Evolutionary conservation across 306 rosid species (phyloP).

Genomic region (Rubus idaeus): DNA sequence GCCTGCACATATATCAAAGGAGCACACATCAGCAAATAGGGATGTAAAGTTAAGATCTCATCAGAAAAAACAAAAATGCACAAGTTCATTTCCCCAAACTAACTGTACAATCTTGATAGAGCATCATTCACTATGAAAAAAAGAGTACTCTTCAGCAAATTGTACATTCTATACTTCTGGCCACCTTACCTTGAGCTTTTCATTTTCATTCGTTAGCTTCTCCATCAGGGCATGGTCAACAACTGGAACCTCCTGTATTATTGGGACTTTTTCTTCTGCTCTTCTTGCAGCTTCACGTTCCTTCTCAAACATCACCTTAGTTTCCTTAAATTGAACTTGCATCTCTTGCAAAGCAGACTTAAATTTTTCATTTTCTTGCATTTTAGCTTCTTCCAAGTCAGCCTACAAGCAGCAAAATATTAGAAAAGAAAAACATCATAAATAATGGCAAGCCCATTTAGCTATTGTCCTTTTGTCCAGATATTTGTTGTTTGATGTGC

Average conservation of each 20-base stretch:
- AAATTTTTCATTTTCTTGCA: slow-evolving; percentile 80
- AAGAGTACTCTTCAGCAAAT: background rate
- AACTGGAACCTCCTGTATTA: slow-evolving; percentile 93
- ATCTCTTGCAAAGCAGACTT: slow-evolving; percentile 83
- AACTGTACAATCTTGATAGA: slow-evolving; percentile 13
- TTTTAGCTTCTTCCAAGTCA: slow-evolving; percentile 87
- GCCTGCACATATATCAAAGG: slow-evolving; percentile 52
- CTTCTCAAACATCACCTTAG: slow-evolving; percentile 66
- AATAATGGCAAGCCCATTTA: background rate
- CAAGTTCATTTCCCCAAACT: background rate
- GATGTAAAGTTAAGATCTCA: background rate
- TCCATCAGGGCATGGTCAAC: slow-evolving; percentile 73
- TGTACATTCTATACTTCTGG: slow-evolving; percentile 22
- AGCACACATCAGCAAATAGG: slow-evolving; percentile 35
- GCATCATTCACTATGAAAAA: background rate
- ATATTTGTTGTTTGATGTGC: background rate
- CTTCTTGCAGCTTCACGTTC: slow-evolving; percentile 69
- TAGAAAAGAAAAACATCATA: slow-evolving; percentile 19
- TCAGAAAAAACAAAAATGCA: background rate
- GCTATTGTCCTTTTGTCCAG: background rate
- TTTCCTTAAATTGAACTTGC: slow-evolving; percentile 83
- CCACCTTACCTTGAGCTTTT: slow-evolving; percentile 85
- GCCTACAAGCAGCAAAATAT: slow-evolving; percentile 45
- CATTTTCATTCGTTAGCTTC: slow-evolving; percentile 82
- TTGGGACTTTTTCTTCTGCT: slow-evolving; percentile 63